Conservation (phyloP, 192 early-diverging fungal species). For the Allomyces javanicus region DNA sequence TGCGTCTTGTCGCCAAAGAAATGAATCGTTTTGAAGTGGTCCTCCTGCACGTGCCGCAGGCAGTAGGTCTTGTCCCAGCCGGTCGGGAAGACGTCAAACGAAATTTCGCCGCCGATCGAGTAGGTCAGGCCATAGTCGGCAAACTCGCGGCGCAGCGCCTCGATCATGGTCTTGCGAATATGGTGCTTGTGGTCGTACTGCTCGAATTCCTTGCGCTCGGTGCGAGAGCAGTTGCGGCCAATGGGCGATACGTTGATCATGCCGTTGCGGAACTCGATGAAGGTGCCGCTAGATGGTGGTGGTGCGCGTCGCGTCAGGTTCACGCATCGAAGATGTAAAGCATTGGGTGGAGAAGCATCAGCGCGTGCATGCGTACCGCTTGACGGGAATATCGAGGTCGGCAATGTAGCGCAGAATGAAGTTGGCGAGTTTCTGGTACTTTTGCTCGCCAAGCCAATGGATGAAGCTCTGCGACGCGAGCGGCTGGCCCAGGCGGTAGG, state of each 20-base stretch:
- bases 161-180: slow-evolving; percentile 71
- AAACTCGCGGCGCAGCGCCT: slow-evolving; percentile 61
- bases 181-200: slow-evolving; percentile 63
- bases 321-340: background rate
- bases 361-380: slow-evolving; percentile 52
- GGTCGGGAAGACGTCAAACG: slow-evolving; percentile 94
- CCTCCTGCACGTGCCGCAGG: slow-evolving; percentile 63
- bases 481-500: slow-evolving; percentile 54
- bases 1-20: slow-evolving; percentile 99
- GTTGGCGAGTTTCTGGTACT: slow-evolving; percentile 77
- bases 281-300: slow-evolving; percentile 51
- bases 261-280: slow-evolving; percentile 95
- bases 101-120: slow-evolving; percentile 97
- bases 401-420: slow-evolving; percentile 89
- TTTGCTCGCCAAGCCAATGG: slow-evolving; percentile 72
- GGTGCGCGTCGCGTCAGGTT: background rate
- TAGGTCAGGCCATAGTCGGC: slow-evolving; percentile 68
- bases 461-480: slow-evolving; percentile 80
- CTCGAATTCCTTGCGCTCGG: slow-evolving; percentile 84
- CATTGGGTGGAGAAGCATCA: too few species aligned
- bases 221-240: slow-evolving; percentile 77
- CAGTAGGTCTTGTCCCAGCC: slow-evolving; percentile 99
- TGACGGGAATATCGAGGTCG: slow-evolving; percentile 78
- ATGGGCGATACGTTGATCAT: slow-evolving; percentile 98
- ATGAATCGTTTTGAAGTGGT: slow-evolving; percentile 78